These are phyloP conservation scores for Talaromyces proteolyticus DNA, from an alignment of 495 filamentous ascomycete genomes.

Conservation along the genomic window DNA sequence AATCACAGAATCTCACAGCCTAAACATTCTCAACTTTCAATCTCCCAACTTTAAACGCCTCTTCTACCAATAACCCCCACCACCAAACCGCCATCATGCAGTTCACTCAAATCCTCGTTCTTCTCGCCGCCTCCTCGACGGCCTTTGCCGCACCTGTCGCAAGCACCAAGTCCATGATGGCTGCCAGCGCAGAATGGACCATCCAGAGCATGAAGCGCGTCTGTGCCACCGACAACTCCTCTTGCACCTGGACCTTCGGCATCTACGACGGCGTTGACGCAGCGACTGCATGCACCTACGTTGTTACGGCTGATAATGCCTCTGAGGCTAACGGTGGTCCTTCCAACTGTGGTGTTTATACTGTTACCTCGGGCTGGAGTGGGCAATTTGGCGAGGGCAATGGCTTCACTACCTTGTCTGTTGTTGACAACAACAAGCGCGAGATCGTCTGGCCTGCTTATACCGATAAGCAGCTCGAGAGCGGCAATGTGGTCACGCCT, in stretches of 20 bases:
- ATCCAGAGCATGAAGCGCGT: slow-evolving; percentile 39
- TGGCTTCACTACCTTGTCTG: slow-evolving; percentile 48
- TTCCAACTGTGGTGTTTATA: slow-evolving; percentile 39
- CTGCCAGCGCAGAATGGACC: slow-evolving; percentile 37
- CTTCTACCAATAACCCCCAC: neutral
- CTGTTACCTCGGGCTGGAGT: slow-evolving; percentile 49
- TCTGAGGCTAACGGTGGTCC: slow-evolving; percentile 31
- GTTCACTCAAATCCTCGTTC: slow-evolving; percentile 31
- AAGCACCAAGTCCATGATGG: slow-evolving; percentile 27
- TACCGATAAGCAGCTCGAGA: slow-evolving; percentile 35
- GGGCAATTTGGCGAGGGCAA: slow-evolving; percentile 45
- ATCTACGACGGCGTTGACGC: slow-evolving; percentile 31
- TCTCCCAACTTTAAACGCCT: neutral
- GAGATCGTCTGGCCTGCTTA: slow-evolving; percentile 46
- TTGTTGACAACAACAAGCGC: slow-evolving; percentile 33
- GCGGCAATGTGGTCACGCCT: slow-evolving; percentile 40
- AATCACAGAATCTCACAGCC: neutral
- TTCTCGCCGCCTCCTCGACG: slow-evolving; percentile 28
- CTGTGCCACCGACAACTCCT: slow-evolving; percentile 38
- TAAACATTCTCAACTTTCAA: neutral
- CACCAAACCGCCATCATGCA: slow-evolving; percentile 36
- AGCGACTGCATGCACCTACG: slow-evolving; percentile 29
- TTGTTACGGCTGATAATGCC: slow-evolving; percentile 32
- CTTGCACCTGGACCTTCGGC: slow-evolving; percentile 42
- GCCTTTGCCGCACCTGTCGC: slow-evolving; percentile 30